phyloP scores from a whole-genome alignment of 805 yeast species.

The Kuraishia borneana region DNA sequence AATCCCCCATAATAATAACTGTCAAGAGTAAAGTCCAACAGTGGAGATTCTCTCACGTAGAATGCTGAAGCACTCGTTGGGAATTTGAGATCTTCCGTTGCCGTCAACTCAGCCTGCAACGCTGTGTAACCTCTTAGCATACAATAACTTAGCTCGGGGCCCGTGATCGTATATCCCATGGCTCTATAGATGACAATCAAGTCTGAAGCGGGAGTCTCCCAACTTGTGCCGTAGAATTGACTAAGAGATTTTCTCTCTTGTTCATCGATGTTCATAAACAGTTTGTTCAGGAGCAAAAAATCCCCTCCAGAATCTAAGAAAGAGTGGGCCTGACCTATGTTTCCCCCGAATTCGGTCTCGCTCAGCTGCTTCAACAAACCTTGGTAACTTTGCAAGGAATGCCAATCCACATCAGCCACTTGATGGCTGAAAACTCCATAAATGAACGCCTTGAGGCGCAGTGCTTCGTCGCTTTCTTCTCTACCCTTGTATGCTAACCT shows the following conservation, averaged over 20 bases:
- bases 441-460: conserved; percentile 33
- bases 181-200: conserved; percentile 25
- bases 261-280: conserved; percentile 16
- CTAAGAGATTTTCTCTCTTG: conserved; percentile 5
- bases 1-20: conserved; percentile 43
- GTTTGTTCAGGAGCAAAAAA: conserved; percentile 31
- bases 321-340: conserved; percentile 35
- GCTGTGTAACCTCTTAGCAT: conserved; percentile 45
- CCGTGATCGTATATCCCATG: conserved; percentile 24
- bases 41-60: conserved; percentile 25
- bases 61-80: conserved; percentile 2
- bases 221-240: conserved; percentile 16
- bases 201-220: conserved; percentile 34
- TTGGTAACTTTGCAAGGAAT: conserved; percentile 39
- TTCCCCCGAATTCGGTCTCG: conserved; percentile 42
- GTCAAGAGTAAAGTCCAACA: conserved; percentile 29
- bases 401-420: conserved; percentile 59
- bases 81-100: conserved; percentile 1
- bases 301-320: conserved; percentile 59
- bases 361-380: conserved; percentile 45
- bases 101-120: conserved; percentile 29
- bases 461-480: conserved; percentile 10
- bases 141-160: conserved; percentile 31
- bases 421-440: conserved; percentile 54
- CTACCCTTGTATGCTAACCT: conserved; percentile 14